phyloP scores from a whole-genome alignment of 192 early-diverging fungal species.

The Umbelopsis isabellina region DNA sequence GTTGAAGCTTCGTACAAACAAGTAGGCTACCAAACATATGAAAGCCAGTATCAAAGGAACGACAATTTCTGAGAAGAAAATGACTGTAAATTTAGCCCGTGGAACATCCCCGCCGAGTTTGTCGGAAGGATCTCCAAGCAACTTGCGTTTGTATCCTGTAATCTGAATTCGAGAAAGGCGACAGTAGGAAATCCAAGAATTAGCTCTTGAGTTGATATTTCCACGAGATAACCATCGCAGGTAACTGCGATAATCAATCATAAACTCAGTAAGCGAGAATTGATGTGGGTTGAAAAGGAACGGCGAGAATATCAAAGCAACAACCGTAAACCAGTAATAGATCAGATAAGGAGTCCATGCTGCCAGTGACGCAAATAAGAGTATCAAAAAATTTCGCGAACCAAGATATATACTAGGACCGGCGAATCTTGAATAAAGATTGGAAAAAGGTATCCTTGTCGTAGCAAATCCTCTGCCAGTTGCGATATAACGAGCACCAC shows the following conservation, averaged over 20 bases:
- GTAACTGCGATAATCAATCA: slow-evolving; percentile 80
- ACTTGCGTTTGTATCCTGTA: slow-evolving; percentile 77
- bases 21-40: slow-evolving; percentile 62
- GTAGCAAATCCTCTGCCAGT: slow-evolving; percentile 88
- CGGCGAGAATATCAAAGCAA: slow-evolving; percentile 76
- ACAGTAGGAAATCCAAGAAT: slow-evolving; percentile 81
- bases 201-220: slow-evolving; percentile 68
- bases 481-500: slow-evolving; percentile 81
- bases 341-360: slow-evolving; percentile 70
- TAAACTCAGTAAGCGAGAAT: slow-evolving; percentile 76
- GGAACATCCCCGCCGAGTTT: slow-evolving; percentile 60
- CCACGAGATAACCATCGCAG: slow-evolving; percentile 81
- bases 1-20: slow-evolving; percentile 67
- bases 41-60: slow-evolving; percentile 66
- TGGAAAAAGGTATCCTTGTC: slow-evolving; percentile 74
- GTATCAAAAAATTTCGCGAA: slow-evolving; percentile 63
- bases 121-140: slow-evolving; percentile 70
- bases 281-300: slow-evolving; percentile 92
- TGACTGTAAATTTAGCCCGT: slow-evolving; percentile 64
- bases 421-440: slow-evolving; percentile 78
- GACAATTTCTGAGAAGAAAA: slow-evolving; percentile 76
- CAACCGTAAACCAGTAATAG: slow-evolving; percentile 84
- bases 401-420: slow-evolving; percentile 80
- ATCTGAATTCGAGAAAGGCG: slow-evolving; percentile 70
- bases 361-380: slow-evolving; percentile 63